Evolutionary conservation across 1,284 basidiomycete genomes (phyloP).

Genomic region (Cutaneotrichosporon arboriforme): DNA sequence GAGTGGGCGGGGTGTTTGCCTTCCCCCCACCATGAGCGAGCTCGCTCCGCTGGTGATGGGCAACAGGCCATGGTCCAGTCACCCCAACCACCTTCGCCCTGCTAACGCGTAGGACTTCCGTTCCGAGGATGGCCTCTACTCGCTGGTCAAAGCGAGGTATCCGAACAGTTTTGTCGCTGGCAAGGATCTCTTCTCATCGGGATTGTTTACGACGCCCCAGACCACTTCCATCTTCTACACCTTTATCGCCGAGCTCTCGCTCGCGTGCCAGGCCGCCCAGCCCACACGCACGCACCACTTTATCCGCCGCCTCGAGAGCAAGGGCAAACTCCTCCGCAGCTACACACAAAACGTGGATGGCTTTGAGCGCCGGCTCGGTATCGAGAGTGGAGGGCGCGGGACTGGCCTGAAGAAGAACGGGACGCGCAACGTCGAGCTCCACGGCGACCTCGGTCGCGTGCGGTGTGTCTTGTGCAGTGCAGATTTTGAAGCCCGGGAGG

Average conservation of each 20-base stretch:
- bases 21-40: neutral
- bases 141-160: constrained; percentile 75
- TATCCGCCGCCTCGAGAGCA: constrained; percentile 73
- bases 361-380: constrained; percentile 73
- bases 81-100: neutral
- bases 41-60: neutral
- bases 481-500: constrained; percentile 62
- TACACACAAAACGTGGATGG: constrained; percentile 98
- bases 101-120: constrained; percentile 67
- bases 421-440: constrained; percentile 80
- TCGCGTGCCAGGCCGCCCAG: constrained; percentile 69
- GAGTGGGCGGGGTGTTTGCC: neutral
- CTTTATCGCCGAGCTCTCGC: constrained; percentile 84
- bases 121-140: constrained; percentile 80
- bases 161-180: constrained; percentile 78
- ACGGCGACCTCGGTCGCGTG: constrained; percentile 83
- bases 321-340: constrained; percentile 76
- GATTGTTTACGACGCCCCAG: constrained; percentile 69
- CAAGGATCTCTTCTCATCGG: constrained; percentile 82
- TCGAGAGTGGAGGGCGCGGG: constrained; percentile 59
- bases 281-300: constrained; percentile 84
- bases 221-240: constrained; percentile 88
- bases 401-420: constrained; percentile 57
- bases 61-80: neutral
- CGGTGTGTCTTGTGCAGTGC: constrained; percentile 75